Evolutionary conservation across 2,329 filamentous ascomycete species (phyloP).

Genomic region (Zalaria obscura): DNA sequence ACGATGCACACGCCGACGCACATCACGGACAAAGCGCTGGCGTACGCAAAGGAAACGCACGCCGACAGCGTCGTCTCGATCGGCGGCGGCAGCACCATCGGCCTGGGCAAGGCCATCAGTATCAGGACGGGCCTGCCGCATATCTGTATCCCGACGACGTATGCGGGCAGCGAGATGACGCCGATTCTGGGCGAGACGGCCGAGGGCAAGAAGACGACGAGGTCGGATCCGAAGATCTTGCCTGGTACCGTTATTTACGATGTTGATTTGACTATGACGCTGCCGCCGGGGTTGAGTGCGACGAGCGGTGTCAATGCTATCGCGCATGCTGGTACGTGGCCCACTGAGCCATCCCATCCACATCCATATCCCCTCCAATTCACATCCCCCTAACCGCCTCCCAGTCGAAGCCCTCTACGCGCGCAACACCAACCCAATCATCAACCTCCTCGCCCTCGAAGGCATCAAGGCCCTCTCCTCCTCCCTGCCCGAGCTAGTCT

Average conservation of each 20-base stretch:
- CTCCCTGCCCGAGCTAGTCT: conserved; percentile 38
- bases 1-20: conserved; percentile 49
- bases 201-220: conserved; percentile 43
- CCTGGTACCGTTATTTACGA: conserved; percentile 51
- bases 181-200: conserved; percentile 49
- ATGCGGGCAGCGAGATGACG: conserved; percentile 41
- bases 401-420: conserved; percentile 50
- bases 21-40: conserved; percentile 43
- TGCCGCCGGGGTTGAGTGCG: conserved; percentile 38
- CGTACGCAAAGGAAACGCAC: conserved; percentile 26
- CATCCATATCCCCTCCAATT: neutral
- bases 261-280: conserved; percentile 45
- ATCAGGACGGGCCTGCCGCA: conserved; percentile 19
- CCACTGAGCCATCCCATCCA: conserved; percentile 4
- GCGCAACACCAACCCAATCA: conserved; percentile 46
- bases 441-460: conserved; percentile 43
- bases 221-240: conserved; percentile 43
- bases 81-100: conserved; percentile 48
- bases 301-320: conserved; percentile 52
- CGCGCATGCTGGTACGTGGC: conserved; percentile 39
- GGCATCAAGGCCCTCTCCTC: conserved; percentile 39
- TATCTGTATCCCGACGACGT: conserved; percentile 21
- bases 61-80: conserved; percentile 46
- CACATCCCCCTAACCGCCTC: neutral
- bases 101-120: conserved; percentile 30